Evolutionary conservation across 495 filamentous ascomycete species (phyloP), one percentile per base, ranked within the genome.

Genomic region (Penicillium pancosmium): DNA sequence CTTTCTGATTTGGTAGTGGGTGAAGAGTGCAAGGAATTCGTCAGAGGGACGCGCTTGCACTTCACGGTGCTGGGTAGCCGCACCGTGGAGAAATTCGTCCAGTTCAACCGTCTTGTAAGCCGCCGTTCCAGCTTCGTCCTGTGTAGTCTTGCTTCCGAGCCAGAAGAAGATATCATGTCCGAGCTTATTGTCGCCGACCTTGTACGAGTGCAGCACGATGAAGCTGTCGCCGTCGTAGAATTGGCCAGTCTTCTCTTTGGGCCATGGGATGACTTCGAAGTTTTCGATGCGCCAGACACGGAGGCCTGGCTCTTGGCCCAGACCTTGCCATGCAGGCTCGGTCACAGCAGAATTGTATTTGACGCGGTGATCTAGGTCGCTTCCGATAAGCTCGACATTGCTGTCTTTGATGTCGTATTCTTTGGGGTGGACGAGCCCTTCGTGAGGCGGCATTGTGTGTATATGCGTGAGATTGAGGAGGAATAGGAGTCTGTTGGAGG

Each of bases 51-150:
- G 64, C n/a, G 66, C 69, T 67, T 86, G 83, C 3, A 80, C 66
- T 65, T 88, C 85, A 19, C 85, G 79, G 59, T 88, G 77, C 59
- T 86, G 84, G 8, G 78, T 83, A 8, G 85, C 85, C 0, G 73
- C 73, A 1, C 84, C 84, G 36, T 81, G 77, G 52, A 88, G 60
- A 63, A 82, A 86, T 68, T 88, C 85, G 55, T 88, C 85, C 38
- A 88, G 69, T 65, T 88, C 85, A 21, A 86, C 85, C 2, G 85
- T 85, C 67, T 88, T 88, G 67, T 88, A 88, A 7, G 85, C 84
- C 2, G 85, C 85, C 1, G 82, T 83, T 5, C 85, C 85, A 6
- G 84, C 82, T 62, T 88, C 85, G 60, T 88, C 85, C 66, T 86
- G 83, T 9, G 80, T 77, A 0, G 84, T 86, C 60, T 84, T 79